Evolutionary conservation across 345 rosid genomes (phyloP), one percentile per base, ranked within the genome.

Genomic region (Theobroma cacao): DNA sequence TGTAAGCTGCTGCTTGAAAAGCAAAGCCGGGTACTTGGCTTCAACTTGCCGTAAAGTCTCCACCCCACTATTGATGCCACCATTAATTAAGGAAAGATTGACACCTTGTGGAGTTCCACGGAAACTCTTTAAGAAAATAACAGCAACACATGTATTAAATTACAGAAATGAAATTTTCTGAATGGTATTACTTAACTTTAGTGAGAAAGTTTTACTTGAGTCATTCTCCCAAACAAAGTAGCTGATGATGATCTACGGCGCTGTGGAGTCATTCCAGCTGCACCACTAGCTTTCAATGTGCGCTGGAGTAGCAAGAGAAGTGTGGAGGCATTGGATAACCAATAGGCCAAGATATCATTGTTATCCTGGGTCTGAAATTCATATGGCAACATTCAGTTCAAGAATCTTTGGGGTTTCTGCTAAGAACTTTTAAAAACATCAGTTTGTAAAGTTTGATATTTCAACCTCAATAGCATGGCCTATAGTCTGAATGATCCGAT

Each of bases 251-350:
- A 93, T 82, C 98, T 84, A 5, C 98, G 98, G 20, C 98, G 93
- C 60, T 95, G 98, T 75, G 98, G 98, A 83, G 98, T 85, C 97
- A 93, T 93, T 79, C 97, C 98, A 41, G 97, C 98, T 30, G 98
- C 98, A 78, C 98, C 93, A 72, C 97, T 95, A 52, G 98, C 98
- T 88, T 95, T 95, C 41, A 93, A 80, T 33, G 98, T 95, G 75
- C 93, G 92, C 62, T 95, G 98, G 55, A 95, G 98, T 68, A 95
- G 91, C 70, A 95, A 86, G 75, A 95, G 93, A 76, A 95, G 97
- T 9, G 98, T 93, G 3, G 98, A 95, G 65, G 97, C 91, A 81
- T 95, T 95, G 74, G 98, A 95, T 81, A 95, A 83, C 98, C 98
- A 95, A 65, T 93, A 95, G 26, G 98, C 98, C 84, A 95, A 85